Conservation (phyloP, 371 early-diverging fungal species). For the Mucor saturninus region DNA sequence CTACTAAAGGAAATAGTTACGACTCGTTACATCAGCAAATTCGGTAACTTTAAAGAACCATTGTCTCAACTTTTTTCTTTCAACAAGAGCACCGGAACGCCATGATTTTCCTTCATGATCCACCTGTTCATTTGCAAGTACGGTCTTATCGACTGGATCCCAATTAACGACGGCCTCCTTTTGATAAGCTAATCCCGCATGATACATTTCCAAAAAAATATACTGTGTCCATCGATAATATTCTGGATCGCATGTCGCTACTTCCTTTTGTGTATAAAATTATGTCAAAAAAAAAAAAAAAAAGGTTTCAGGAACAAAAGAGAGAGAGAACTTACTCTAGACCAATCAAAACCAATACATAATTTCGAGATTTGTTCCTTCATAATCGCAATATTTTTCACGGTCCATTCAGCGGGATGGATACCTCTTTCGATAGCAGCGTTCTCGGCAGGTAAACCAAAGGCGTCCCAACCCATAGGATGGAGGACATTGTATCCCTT, state of each 20-base stretch:
- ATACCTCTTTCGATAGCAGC: constrained; percentile 91
- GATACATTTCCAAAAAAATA: constrained; percentile 79
- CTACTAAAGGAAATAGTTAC: no score
- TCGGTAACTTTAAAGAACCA: constrained; percentile 93
- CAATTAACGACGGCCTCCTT: constrained; percentile 93
- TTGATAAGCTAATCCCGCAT: constrained; percentile 84
- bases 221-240: constrained; percentile 95
- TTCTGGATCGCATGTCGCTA: constrained; percentile 83
- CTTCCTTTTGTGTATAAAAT: constrained; percentile 55
- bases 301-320: no score
- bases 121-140: constrained; percentile 96
- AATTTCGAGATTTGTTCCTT: constrained; percentile 78
- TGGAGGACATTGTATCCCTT: constrained; percentile 78
- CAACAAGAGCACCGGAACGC: constrained; percentile 94
- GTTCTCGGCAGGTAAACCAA: constrained; percentile 99
- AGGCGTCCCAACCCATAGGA: constrained; percentile 99
- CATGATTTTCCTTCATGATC: constrained; percentile 89
- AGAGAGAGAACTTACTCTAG: constrained; percentile 37
- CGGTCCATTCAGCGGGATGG: constrained; percentile 87
- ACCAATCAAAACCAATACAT: constrained; percentile 90
- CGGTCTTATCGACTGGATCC: constrained; percentile 96
- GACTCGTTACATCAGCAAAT: constrained; percentile 71
- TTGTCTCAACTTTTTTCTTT: constrained; percentile 82
- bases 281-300: constrained; percentile 5
- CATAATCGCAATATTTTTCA: constrained; percentile 81